phyloP scores from a whole-genome alignment of 2,329 filamentous ascomycete genomes.

The Drechslera avenae region DNA sequence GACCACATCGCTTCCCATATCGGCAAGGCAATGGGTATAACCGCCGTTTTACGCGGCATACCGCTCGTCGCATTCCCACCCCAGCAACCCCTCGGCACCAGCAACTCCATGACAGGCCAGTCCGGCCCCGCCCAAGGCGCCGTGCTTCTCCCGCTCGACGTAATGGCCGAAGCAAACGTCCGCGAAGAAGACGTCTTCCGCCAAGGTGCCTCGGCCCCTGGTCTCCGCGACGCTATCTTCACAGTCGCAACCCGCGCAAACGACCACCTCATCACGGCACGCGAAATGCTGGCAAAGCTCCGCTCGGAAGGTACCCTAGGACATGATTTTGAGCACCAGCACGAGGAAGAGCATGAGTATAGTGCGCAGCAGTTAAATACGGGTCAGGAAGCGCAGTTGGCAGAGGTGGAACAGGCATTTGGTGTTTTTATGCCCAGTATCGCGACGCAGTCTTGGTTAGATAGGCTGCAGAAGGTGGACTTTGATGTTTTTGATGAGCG shows the following conservation, averaged over 20 bases:
- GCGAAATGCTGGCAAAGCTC: constrained; percentile 86
- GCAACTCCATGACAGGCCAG: constrained; percentile 36
- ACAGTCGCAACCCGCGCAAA: constrained; percentile 90
- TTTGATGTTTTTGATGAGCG: constrained; percentile 79
- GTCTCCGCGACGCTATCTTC: constrained; percentile 88
- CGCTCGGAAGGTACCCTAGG: constrained; percentile 74
- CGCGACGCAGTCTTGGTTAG: constrained; percentile 77
- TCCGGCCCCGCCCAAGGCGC: constrained; percentile 62
- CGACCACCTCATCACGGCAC: constrained; percentile 91
- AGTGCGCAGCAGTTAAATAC: constrained; percentile 43
- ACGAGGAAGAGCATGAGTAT: constrained; percentile 71
- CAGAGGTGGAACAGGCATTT: constrained; percentile 71
- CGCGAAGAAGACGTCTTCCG: constrained; percentile 90
- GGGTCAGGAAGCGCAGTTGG: constrained; percentile 46
- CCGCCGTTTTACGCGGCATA: constrained; percentile 82
- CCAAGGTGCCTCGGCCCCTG: constrained; percentile 75
- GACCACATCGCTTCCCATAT: constrained; percentile 96
- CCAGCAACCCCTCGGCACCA: constrained; percentile 59
- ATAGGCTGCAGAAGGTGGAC: constrained; percentile 75
- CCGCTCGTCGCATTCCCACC: constrained; percentile 84
- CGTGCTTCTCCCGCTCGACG: constrained; percentile 81
- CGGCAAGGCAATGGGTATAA: constrained; percentile 90
- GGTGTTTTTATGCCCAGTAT: constrained; percentile 81
- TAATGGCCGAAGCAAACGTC: constrained; percentile 82
- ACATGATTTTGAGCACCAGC: constrained; percentile 87